Base-by-base conservation (phyloP, 2,329 filamentous ascomycete genomes). In the Xylaria sp. region DNA sequence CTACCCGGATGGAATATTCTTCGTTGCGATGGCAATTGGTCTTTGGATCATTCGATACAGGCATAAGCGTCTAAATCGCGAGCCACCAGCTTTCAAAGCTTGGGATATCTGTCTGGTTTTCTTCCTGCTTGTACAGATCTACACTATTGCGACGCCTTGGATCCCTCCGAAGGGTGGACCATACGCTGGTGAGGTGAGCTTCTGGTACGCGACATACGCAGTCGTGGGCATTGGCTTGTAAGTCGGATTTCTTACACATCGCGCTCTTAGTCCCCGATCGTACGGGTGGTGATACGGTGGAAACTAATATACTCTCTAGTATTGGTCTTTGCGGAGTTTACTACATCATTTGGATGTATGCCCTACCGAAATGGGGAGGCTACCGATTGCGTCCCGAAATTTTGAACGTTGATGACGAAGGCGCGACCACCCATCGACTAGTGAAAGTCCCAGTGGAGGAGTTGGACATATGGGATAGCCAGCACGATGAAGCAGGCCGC, bases 141-240 rank as follows among this genome's bases (percentile, higher is more conserved):
- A 86, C 60, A 76, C 90, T 44, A 75, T 92, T 2, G 80, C 87
- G 15, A 90, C 90, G 81, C 89, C 89, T 0, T 92, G 89, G 89
- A 89, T 87, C 66, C 89, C 89, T 1, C 90, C 89, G 0, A 78
- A 79, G 0, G 81, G 78, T 0, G 89, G 89, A 0, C 77, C 77
- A 0, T 81, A 83, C 33, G 85, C 83, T 0, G 89, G 88, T 0
- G 85, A 88, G 58, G 88, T 91, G 1, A 88, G 84, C 54, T 92
- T 92, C 74, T 92, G 86, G 85, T 92, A 91, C 65, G 88, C 81
- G 1, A 91, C 88, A 0, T 91, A 91, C 67, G 82, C 84, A 19
- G 83, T 87, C 0, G 83, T 86, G 0, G 88, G 89, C 0, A 81
- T 91, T 59, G 87, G 73, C 21, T 82, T 90, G 84, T 87, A 77